Conservation (phyloP, 176 grass and related monocot species). For the Miscanthus lutarioriparius region DNA sequence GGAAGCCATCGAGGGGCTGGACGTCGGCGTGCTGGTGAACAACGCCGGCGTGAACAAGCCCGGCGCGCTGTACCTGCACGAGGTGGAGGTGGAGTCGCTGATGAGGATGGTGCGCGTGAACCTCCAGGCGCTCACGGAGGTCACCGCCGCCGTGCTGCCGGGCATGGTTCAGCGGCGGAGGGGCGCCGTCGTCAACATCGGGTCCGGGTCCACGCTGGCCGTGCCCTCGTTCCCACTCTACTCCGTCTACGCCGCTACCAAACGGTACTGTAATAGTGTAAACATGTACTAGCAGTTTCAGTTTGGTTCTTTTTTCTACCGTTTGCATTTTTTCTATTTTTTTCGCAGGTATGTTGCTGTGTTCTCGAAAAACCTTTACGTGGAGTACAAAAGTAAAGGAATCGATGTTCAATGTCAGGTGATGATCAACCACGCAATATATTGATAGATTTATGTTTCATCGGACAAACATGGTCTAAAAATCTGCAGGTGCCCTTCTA, state of each 20-base stretch:
- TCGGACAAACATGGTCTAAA: too few species aligned
- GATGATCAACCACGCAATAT: neutral
- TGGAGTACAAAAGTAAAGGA: neutral
- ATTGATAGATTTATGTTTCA: neutral
- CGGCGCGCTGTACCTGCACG: neutral
- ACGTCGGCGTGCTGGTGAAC: neutral
- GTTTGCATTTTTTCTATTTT: too few species aligned
- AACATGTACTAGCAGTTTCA: too few species aligned
- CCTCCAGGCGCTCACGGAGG: neutral
- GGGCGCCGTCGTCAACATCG: neutral
- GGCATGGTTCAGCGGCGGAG: neutral
- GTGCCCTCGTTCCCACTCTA: neutral
- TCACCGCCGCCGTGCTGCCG: neutral
- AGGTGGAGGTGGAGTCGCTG: neutral
- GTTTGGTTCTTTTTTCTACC: too few species aligned
- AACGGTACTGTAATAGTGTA: neutral
- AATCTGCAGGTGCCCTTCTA: neutral
- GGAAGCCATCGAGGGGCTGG: neutral
- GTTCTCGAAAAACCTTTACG: neutral
- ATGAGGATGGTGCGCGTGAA: neutral
- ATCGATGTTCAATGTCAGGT: slow-evolving; percentile 1
- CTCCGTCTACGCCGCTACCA: neutral
- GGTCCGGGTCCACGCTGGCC: neutral
- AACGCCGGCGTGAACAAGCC: neutral
- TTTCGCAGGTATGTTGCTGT: neutral